Base-by-base conservation (phyloP, 2,329 filamentous ascomycete genomes). In the Bipolaris gigantea region DNA sequence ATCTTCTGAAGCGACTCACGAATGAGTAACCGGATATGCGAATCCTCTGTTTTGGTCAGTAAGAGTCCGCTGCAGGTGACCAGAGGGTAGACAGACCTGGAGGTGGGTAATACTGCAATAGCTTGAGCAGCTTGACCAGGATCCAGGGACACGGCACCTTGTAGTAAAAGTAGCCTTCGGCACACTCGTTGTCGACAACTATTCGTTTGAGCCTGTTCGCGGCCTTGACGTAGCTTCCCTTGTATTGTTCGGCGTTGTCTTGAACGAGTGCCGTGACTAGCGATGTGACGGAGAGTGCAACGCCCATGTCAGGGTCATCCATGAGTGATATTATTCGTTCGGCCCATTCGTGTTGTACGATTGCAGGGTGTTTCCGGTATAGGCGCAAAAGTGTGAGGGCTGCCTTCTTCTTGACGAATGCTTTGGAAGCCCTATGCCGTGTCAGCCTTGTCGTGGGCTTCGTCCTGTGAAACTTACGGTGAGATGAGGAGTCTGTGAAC, bases 141-240 rank as follows among this genome's bases (percentile, higher is more conserved):
- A 99, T 87, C 94, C 94, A 99, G 2, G 94, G 94, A 71, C 94
- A 99, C 1, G 94, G 94, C n/a, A 99, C 94, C 70, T 97, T 97
- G 81, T 99, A 99, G 79, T 99, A 99, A 23, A 97, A 84, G 72
- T 99, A 99, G 72, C 97, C 94, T 51, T 86, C 84, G 0, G 90
- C 85, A 68, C 90, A 94, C 65, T 99, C 93, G 60, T 89, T 88
- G 64, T 97, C 93, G 23, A 97, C 87, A 15, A 97, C 82, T 62
- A 97, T 89, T 62, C 90, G 88, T 79, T 96, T 96, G 66, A 99
- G 76, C 52, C 92, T 83, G 57, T 90, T 89, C 0, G 93, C 93
- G 30, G 93, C 93, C 77, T 97, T 99, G 60, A 92, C 87, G 72
- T 97, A 97, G 66, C 90, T 90, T 38, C 92, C 92, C 75, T 89